Percentiles rank a stretch among this genome's conserved stretches.
phyloP scores from a whole-genome alignment of 176 grass and related monocot species.

The Raddia guianensis region DNA sequence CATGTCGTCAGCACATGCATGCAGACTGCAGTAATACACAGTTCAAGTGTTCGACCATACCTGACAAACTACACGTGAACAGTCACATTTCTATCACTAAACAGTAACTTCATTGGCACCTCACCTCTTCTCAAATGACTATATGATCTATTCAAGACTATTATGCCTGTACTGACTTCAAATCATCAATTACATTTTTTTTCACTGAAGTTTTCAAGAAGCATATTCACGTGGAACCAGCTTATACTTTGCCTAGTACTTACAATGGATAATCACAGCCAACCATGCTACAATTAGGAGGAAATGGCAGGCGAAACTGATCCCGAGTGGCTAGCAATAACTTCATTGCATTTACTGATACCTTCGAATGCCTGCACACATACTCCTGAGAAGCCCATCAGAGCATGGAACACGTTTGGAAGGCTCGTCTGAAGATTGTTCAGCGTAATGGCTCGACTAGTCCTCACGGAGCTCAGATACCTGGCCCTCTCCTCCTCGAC shows the following conservation, averaged over 20 bases:
- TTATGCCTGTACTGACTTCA: slow-evolving; percentile 39
- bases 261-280: slow-evolving; percentile 55
- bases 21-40: slow-evolving; percentile 4
- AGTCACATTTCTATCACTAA: slow-evolving; percentile 8
- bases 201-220: slow-evolving; percentile 18
- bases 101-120: slow-evolving; percentile 21
- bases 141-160: slow-evolving; percentile 38
- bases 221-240: slow-evolving; percentile 49
- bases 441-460: slow-evolving; percentile 78
- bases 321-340: slow-evolving; percentile 45
- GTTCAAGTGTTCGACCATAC: neutral
- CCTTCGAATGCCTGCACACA: slow-evolving; percentile 79
- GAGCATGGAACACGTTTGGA: slow-evolving; percentile 87
- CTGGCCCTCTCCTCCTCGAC: slow-evolving; percentile 79
- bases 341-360: slow-evolving; percentile 65
- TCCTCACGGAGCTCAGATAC: slow-evolving; percentile 73
- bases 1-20: neutral
- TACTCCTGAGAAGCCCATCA: slow-evolving; percentile 68
- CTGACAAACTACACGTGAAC: neutral
- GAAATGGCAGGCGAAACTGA: slow-evolving; percentile 50
- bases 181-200: slow-evolving; percentile 24
- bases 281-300: slow-evolving; percentile 30
- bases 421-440: slow-evolving; percentile 87
- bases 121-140: slow-evolving; percentile 21
- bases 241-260: slow-evolving; percentile 57